These are phyloP conservation scores for Bonia amplexicaulis DNA, from an alignment of 176 grass and related monocot genomes.

Conservation along the genomic window DNA sequence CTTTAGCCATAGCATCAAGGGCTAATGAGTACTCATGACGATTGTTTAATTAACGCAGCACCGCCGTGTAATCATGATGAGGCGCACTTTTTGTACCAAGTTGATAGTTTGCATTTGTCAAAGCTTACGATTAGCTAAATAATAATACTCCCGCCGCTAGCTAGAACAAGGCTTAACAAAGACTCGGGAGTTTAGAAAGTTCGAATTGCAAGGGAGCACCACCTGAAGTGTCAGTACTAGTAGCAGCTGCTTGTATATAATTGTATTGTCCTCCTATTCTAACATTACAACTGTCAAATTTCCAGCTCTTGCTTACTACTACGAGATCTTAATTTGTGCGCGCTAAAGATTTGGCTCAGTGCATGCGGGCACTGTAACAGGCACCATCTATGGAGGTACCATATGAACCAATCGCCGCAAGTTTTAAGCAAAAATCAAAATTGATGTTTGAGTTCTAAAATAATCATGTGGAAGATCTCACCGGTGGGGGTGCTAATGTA, in stretches of 20 bases:
- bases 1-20: slow-evolving; percentile 18
- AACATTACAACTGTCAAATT: neutral
- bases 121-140: neutral
- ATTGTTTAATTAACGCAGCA: neutral
- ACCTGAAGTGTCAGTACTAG: neutral
- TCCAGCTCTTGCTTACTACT: neutral
- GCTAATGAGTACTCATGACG: slow-evolving; percentile 16
- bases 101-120: slow-evolving; percentile 9
- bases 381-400: neutral
- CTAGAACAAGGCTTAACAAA: neutral
- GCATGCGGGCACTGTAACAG: neutral
- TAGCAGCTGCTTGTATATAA: neutral
- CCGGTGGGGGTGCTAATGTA: neutral
- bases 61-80: slow-evolving; percentile 17
- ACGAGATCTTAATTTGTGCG: neutral
- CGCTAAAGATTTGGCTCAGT: neutral
- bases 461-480: neutral
- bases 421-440: neutral
- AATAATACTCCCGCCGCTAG: neutral
- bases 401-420: neutral
- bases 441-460: neutral
- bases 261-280: neutral
- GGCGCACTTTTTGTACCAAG: slow-evolving; percentile 11
- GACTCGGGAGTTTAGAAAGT: neutral
- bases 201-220: neutral